These are phyloP conservation scores for Nicotiana tomentosiformis DNA, from an alignment of 257 asterid genomes.

Conservation along the genomic window DNA sequence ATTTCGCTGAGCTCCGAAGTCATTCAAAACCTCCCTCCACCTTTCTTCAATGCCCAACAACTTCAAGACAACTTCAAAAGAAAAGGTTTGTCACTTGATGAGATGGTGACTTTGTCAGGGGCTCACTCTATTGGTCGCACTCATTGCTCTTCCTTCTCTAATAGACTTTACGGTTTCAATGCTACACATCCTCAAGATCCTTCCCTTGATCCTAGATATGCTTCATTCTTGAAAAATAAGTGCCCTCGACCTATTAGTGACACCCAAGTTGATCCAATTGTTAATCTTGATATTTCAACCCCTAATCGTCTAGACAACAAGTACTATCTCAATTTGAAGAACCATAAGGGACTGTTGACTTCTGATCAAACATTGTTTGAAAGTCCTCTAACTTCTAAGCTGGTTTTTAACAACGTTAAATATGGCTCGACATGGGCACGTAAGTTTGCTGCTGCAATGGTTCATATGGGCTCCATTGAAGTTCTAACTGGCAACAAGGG, in stretches of 20 bases:
- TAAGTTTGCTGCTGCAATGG: slow-evolving; percentile 44
- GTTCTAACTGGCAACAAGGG: slow-evolving; percentile 36
- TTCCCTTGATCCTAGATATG: slow-evolving; percentile 28
- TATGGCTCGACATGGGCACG: slow-evolving; percentile 18
- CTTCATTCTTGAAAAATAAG: slow-evolving; percentile 23
- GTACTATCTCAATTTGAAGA: slow-evolving; percentile 25
- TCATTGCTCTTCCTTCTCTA: slow-evolving; percentile 31
- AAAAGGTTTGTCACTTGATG: slow-evolving; percentile 8
- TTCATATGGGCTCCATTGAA: slow-evolving; percentile 36
- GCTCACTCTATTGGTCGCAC: slow-evolving; percentile 48
- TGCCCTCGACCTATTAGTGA: slow-evolving; percentile 32
- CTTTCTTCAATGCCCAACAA: slow-evolving; percentile 3
- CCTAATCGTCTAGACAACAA: slow-evolving; percentile 25
- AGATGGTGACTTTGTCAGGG: slow-evolving; percentile 10
- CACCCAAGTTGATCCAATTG: slow-evolving; percentile 12
- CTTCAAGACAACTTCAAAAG: slow-evolving; percentile 2
- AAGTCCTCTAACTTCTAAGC: slow-evolving; percentile 23
- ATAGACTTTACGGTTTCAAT: slow-evolving; percentile 47
- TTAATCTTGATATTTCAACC: slow-evolving; percentile 23
- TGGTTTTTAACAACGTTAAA: slow-evolving; percentile 25
- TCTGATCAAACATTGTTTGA: slow-evolving; percentile 38
- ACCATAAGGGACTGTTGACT: slow-evolving; percentile 22
- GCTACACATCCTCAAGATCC: slow-evolving; percentile 44
- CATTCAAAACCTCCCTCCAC: slow-evolving; percentile 11
- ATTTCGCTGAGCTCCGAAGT: slow-evolving; percentile 8